Evolutionary conservation across 257 asterid species (phyloP).

Genomic region (Fraxinus quadrangulata): DNA sequence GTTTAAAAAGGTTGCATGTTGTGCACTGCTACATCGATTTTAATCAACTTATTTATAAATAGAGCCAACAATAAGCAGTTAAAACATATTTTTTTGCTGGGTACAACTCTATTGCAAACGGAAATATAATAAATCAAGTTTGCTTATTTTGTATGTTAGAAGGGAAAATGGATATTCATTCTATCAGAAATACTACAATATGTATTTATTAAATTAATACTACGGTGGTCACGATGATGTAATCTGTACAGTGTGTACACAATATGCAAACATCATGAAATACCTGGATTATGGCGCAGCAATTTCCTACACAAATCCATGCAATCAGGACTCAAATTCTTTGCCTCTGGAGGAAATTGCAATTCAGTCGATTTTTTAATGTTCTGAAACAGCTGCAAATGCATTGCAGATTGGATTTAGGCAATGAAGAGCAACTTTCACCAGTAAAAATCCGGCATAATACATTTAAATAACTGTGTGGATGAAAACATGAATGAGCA

Average conservation of each 20-base stretch:
- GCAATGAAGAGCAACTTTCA: constrained; percentile 19
- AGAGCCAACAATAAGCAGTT: neutral
- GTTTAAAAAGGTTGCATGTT: neutral
- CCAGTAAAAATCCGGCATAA: constrained; percentile 19
- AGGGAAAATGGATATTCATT: neutral
- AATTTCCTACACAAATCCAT: constrained; percentile 75
- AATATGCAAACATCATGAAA: constrained; percentile 17
- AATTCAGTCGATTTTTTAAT: constrained; percentile 69
- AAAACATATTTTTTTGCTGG: neutral
- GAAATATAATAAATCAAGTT: neutral
- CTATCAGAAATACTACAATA: neutral
- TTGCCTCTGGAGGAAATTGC: constrained; percentile 72
- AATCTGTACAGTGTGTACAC: neutral
- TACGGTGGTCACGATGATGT: neutral
- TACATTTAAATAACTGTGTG: neutral
- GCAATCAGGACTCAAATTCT: constrained; percentile 62
- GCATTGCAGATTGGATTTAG: constrained; percentile 25
- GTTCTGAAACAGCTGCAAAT: constrained; percentile 81
- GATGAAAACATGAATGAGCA: constrained; percentile 22
- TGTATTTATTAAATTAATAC: neutral
- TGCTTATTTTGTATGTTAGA: neutral
- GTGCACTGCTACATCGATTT: neutral
- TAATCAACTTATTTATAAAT: neutral
- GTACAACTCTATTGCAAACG: neutral
- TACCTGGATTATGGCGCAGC: constrained; percentile 84